Base-by-base conservation (phyloP, 2,329 filamentous ascomycete species). In the Pestalotiopsis sp. region DNA sequence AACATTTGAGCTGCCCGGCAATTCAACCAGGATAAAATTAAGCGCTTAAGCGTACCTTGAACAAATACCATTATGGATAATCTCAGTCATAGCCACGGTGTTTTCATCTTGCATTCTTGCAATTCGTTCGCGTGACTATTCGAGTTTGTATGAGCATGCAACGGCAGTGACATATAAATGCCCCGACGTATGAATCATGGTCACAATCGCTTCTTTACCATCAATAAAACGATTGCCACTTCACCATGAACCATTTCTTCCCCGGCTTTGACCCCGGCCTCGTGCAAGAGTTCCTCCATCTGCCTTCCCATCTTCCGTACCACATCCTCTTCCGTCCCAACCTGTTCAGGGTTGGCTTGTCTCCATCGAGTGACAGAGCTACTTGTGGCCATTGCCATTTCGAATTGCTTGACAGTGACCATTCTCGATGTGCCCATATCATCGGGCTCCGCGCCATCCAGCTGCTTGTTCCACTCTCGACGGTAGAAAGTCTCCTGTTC, bases 281-380 rank as follows among this genome's bases (percentile, higher is more conserved):
- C 77, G 4, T 75, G 75, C 13, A 81, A 65, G 3, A 79, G 65
- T 7, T 49, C 67, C 68, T 77, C 77, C 3, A 79, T 70, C 9
- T 73, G 66, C 39, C 69, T 69, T 5, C 76, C 72, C 59, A 77
- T 72, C n/a, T 75, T 71, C 52, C 70, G 79, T 5, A 82, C 72
- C 20, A 79, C 73, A 67, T 82, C 83, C 0, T 74, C 60, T 11
- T 85, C 83, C 0, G 82, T 84, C 0, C 79, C 79, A 0, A 76
- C 79, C 0, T 72, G 70, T 0, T 82, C 81, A 0, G 82, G 80
- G 70, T 87, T 72, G 0, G 82, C 83, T 72, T 84, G 75, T 11
- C 82, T 76, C 84, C 84, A 86, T 55, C 85, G 75, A 0, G 78
- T 77, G 1, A 83, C 75, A 0, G 79, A 76, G 68, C 84, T 85